These are phyloP conservation scores for Lasiodiplodia sp. DNA, from an alignment of 2,329 filamentous ascomycete genomes.

Conservation along the genomic window DNA sequence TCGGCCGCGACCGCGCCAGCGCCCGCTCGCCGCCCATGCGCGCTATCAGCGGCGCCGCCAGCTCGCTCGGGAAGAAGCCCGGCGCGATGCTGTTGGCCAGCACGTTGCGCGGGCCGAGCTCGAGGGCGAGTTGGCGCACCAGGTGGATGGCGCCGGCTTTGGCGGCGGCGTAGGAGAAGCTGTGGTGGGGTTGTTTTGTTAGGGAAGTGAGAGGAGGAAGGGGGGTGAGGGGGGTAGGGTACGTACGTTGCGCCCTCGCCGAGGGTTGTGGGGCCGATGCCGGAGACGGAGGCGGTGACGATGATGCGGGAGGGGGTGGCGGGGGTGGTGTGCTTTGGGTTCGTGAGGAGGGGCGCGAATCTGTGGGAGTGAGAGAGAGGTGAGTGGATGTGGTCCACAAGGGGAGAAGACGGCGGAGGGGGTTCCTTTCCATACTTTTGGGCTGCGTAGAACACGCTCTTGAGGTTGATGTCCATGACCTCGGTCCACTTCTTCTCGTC, in stretches of 20 bases:
- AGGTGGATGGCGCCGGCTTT: slow-evolving; percentile 51
- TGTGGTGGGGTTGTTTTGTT: not conserved
- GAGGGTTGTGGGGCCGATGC: slow-evolving; percentile 46
- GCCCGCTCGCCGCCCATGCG: slow-evolving; percentile 52
- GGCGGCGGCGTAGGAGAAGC: slow-evolving; percentile 49
- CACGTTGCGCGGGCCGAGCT: slow-evolving; percentile 49
- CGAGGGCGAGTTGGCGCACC: slow-evolving; percentile 48
- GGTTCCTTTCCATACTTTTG: slow-evolving; percentile 41
- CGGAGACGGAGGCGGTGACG: slow-evolving; percentile 46
- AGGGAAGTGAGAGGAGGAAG: not conserved
- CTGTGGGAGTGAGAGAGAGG: slow-evolving; percentile 33
- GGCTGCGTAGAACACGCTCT: slow-evolving; percentile 49
- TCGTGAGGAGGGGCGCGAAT: slow-evolving; percentile 46
- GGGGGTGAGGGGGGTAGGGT: not conserved
- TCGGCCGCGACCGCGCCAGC: slow-evolving; percentile 41
- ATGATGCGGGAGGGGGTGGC: slow-evolving; percentile 48
- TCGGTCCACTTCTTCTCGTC: slow-evolving; percentile 47
- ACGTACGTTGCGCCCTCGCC: slow-evolving; percentile 44
- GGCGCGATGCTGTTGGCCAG: slow-evolving; percentile 49
- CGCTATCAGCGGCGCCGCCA: slow-evolving; percentile 48
- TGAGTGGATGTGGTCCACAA: not conserved
- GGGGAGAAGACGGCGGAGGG: not conserved
- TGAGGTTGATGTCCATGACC: slow-evolving; percentile 49
- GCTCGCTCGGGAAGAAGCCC: slow-evolving; percentile 49
- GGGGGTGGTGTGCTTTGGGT: slow-evolving; percentile 37